phyloP scores from a whole-genome alignment of 306 rosid species.

The Boehmeria nivea region DNA sequence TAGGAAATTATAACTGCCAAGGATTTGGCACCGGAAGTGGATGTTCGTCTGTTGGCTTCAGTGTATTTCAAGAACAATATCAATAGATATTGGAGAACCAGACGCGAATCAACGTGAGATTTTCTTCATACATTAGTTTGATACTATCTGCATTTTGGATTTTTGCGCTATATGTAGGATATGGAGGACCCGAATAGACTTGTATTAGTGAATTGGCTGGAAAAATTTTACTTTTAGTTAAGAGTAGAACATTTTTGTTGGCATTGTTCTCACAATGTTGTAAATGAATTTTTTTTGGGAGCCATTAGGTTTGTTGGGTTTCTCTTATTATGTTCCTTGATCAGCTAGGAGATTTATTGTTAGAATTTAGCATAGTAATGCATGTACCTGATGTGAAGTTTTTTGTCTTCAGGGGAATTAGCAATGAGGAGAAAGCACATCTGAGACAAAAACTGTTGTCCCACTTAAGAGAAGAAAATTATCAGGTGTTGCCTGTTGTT shows the following conservation, averaged over 20 bases:
- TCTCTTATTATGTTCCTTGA: background rate
- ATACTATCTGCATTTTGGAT: too few relatives aligned
- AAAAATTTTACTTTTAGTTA: too few relatives aligned
- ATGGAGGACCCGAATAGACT: too few relatives aligned
- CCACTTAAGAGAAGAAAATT: constrained; percentile 77
- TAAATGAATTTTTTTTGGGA: too few relatives aligned
- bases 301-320: background rate
- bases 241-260: background rate
- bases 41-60: constrained; percentile 85
- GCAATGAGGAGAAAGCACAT: constrained; percentile 80
- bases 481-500: constrained; percentile 45
- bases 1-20: constrained; percentile 82
- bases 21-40: constrained; percentile 66
- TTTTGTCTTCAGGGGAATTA: constrained; percentile 61
- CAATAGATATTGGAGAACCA: constrained; percentile 80
- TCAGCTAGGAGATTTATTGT: background rate
- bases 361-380: background rate
- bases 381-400: constrained; percentile 11
- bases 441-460: constrained; percentile 73
- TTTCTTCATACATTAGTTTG: constrained; percentile 4
- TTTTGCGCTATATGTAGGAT: too few relatives aligned
- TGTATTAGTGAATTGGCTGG: background rate
- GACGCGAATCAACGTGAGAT: constrained; percentile 57
- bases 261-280: background rate
- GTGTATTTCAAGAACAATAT: constrained; percentile 78